A percentile compares a stretch with the other conserved stretches of the same genome.
Conservation (phyloP, 2,329 filamentous ascomycete species). For the Colletotrichum abscissum region DNA sequence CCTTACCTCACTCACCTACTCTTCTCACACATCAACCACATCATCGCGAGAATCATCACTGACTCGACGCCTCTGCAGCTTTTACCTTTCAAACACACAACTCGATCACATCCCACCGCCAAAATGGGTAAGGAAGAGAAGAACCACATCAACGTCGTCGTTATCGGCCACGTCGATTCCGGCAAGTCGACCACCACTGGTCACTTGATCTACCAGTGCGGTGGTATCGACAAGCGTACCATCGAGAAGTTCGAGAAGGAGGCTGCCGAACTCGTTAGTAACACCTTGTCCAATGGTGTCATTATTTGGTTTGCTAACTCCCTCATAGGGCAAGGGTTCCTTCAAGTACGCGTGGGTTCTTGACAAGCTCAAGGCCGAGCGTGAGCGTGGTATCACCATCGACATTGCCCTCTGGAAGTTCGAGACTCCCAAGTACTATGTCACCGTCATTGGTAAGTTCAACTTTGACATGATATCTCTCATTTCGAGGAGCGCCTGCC, state of each 20-base stretch:
- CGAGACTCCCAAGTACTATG: constrained; percentile 97
- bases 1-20: neutral
- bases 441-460: constrained; percentile 91
- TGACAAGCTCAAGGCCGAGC: constrained; percentile 99
- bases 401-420: constrained; percentile 99
- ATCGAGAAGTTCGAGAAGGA: constrained; percentile 99
- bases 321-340: constrained; percentile 95
- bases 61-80: neutral
- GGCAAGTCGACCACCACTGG: constrained; percentile 95
- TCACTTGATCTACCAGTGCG: constrained; percentile 99
- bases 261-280: constrained; percentile 63
- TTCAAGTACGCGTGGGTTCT: constrained; percentile 99
- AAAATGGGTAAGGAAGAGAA: constrained; percentile 84
- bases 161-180: constrained; percentile 99
- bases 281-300: no score
- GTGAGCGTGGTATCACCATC: constrained; percentile 99
- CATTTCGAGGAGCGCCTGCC: neutral
- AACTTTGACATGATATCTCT: neutral
- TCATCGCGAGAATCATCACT: no score
- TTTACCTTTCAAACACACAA: constrained; percentile 21
- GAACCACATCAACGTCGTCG: constrained; percentile 97
- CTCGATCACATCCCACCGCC: constrained; percentile 27
- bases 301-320: no score
- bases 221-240: constrained; percentile 99
- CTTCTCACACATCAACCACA: neutral